Base-by-base conservation (phyloP, 2,329 filamentous ascomycete species). In the Cordyceps tenuipes region DNA sequence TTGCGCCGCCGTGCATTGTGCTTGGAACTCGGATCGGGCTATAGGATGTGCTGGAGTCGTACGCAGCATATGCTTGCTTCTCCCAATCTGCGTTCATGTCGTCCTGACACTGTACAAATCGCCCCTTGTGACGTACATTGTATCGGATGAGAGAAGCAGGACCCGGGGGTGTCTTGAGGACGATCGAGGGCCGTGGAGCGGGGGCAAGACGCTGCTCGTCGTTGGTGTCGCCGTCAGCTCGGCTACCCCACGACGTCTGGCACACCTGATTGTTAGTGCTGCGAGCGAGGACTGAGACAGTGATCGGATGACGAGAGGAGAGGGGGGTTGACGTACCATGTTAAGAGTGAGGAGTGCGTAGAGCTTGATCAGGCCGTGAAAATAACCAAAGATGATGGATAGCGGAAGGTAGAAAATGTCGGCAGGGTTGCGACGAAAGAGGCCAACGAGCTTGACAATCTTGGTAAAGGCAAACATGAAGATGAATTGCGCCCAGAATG, bases 161-260 rank as follows among this genome's bases (percentile, higher is more conserved):
- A 51, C 74, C 75, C 49, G 79, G 79, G 47, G 79, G 79, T 17
- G 75, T 74, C 46, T 75, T 77, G 65, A 81, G 70, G 54, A 73
- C 72, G 58, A 72, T 65, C 5, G 74, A 71, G 34, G 70, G 75
- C 65, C 70, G 70, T 17, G 79, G 78, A 43, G 75, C 73, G 36
- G 72, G 77, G 44, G 75, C 82, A 77, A 90, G 85, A 69, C 88
- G 86, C 66, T 85, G 80, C 64, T 82, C 82, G 73, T 95, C 88
- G 73, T 95, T 89, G 66, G 88, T 82, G 74, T 97, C 92, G 70
- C 91, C 92, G 68, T 94, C 92, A 68, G 91, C 90, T 74, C 92
- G 88, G 75, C 91, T 96, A 70, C 92, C 92, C 92, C 92, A 97
- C 57, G 91, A 93, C 49, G 92, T 97, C 92, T 97, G 70, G 61